phyloP scores from a whole-genome alignment of 2,329 filamentous ascomycete species.

The Colletotrichum sp. region DNA sequence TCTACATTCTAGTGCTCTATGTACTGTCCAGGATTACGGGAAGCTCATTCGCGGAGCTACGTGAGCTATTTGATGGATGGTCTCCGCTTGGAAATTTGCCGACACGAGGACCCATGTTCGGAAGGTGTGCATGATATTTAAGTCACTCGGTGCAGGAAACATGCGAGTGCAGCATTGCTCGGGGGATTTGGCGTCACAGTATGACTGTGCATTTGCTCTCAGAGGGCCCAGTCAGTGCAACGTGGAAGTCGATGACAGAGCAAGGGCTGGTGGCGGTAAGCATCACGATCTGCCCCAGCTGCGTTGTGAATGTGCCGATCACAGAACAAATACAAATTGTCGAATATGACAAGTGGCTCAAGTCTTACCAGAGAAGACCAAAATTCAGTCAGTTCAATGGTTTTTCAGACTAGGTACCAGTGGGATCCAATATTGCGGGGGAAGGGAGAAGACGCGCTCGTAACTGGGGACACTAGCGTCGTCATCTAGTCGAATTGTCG shows the following conservation, averaged over 20 bases:
- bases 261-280: neutral
- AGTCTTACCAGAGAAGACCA: neutral
- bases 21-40: constrained; percentile 24
- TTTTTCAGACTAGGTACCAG: neutral
- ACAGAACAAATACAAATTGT: neutral
- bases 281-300: neutral
- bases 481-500: neutral
- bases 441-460: neutral
- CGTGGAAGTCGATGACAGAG: neutral
- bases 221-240: neutral
- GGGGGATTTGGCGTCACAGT: neutral
- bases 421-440: neutral
- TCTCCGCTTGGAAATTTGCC: constrained; percentile 26
- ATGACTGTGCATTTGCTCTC: neutral
- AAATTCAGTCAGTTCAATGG: neutral
- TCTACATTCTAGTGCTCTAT: constrained; percentile 2
- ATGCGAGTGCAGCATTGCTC: neutral
- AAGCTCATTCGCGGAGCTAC: constrained; percentile 24
- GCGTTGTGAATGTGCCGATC: neutral
- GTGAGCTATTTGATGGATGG: constrained; percentile 24
- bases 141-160: neutral
- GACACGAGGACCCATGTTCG: neutral
- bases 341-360: neutral
- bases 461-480: neutral
- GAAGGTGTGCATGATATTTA: neutral